Conservation (phyloP, 2,329 filamentous ascomycete species). For the Aspergillus ruber region DNA sequence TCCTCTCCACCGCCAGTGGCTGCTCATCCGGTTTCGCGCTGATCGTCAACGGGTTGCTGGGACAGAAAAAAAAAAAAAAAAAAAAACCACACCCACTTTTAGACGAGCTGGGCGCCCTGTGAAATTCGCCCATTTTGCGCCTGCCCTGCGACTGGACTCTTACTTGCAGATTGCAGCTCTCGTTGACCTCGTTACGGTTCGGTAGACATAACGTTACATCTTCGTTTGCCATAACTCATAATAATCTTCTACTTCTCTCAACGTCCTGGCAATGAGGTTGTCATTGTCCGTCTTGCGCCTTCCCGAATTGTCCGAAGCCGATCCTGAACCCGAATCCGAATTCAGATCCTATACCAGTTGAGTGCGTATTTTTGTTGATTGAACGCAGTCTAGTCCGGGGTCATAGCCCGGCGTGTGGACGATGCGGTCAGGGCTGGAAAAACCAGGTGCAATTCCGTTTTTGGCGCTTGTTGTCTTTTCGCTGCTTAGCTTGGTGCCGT, state of each 20-base stretch:
- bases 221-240: too few species aligned
- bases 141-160: too few species aligned
- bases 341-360: not conserved
- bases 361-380: too few species aligned
- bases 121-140: too few species aligned
- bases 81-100: too few species aligned
- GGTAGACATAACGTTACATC: not conserved
- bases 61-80: too few species aligned
- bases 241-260: not conserved
- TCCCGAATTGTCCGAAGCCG: not conserved
- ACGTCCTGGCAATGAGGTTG: not conserved
- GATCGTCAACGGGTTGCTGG: too few species aligned
- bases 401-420: constrained; percentile 12
- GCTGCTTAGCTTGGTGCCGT: constrained; percentile 27
- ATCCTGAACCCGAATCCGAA: not conserved
- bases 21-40: too few species aligned
- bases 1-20: too few species aligned
- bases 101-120: too few species aligned
- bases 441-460: constrained; percentile 29
- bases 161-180: too few species aligned
- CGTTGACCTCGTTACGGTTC: not conserved
- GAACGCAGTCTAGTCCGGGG: not conserved
- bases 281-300: not conserved
- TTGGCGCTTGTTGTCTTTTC: constrained; percentile 27
- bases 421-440: constrained; percentile 30